Conservation (phyloP, 495 filamentous ascomycete species). For the Cryomyces antarcticus region DNA sequence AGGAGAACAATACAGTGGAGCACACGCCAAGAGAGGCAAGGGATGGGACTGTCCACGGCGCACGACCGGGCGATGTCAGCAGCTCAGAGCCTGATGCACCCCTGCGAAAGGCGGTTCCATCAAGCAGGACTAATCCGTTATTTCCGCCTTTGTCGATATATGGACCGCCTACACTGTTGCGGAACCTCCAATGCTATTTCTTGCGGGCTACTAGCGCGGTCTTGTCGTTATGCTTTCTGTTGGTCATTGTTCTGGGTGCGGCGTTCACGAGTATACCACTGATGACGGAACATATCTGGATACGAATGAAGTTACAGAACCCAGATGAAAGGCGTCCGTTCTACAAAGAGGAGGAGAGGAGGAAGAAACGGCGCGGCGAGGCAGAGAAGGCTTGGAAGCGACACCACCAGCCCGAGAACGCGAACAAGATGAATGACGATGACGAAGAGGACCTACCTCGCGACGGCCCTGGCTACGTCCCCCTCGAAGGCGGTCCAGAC, state of each 20-base stretch:
- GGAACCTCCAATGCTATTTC: constrained; percentile 38
- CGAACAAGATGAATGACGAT: constrained; percentile 2
- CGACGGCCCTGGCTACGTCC: constrained; percentile 33
- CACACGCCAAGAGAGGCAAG: constrained; percentile 6
- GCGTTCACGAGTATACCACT: constrained; percentile 37
- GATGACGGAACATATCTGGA: constrained; percentile 24
- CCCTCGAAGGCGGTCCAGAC: constrained; percentile 64
- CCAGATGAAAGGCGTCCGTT: constrained; percentile 44
- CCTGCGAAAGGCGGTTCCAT: constrained; percentile 24
- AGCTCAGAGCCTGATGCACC: constrained; percentile 12
- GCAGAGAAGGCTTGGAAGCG: constrained; percentile 41
- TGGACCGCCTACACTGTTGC: constrained; percentile 43
- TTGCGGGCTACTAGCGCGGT: constrained; percentile 49
- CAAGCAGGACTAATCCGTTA: constrained; percentile 54
- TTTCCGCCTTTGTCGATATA: constrained; percentile 81
- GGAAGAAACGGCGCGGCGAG: constrained; percentile 30
- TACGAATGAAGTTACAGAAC: constrained; percentile 31
- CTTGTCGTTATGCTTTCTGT: constrained; percentile 56
- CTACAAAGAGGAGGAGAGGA: constrained; percentile 40
- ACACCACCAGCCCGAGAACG: constrained; percentile 12
- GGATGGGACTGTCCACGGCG: constrained; percentile 15
- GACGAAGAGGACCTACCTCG: constrained; percentile 16
- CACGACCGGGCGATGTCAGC: neutral
- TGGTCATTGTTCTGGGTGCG: constrained; percentile 53
- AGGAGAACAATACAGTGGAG: neutral